Base-by-base conservation (phyloP, 148 eudicot genomes). In the Diospyros kaki region DNA sequence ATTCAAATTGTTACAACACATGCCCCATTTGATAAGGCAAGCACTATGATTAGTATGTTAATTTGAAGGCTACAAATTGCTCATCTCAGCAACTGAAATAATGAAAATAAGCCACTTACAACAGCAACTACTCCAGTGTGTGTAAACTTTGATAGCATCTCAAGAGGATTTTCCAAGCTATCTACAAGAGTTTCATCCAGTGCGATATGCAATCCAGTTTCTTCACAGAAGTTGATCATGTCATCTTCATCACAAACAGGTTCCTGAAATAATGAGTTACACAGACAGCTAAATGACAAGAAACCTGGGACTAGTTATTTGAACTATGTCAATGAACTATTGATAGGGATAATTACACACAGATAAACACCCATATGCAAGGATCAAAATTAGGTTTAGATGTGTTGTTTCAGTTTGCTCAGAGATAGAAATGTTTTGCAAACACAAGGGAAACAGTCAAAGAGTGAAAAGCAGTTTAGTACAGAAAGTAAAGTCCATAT, bases 101-200 rank as follows among this genome's bases (percentile, higher is more conserved):
- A 6, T 42, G 44, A 39, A 51, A 75, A 78, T 62, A 11, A 9
- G n/a, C 44, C 55, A 87, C 98, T 77, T 88, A 96, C 99, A 68
- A 96, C 80, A 81, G 99, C 97, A 79, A 82, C 90, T 58, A 96
- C 76, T 85, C 97, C 97, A n/a, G 91, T 65, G 79, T 96, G 98
- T 55, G 65, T 74, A 80, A 83, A 93, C 77, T 90, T 87, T 76
- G 83, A 81, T 71, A 96, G 86, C 63, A 67, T 78, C 72, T 87
- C 85, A 76, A 84, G 72, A 78, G 83, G 80, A 72, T 86, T 81
- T 82, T 82, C 90, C 63, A 82, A 82, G 74, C 86, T 83, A 65
- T 75, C 77, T 81, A 87, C 93, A 9, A 93, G 74, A 42, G 94
- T 93, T 86, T 96, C 99, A 83, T 96, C 99, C 77, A 96, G 86